These are phyloP conservation scores for Cercospora janseana DNA, from an alignment of 2,329 filamentous ascomycete genomes.

Conservation along the genomic window DNA sequence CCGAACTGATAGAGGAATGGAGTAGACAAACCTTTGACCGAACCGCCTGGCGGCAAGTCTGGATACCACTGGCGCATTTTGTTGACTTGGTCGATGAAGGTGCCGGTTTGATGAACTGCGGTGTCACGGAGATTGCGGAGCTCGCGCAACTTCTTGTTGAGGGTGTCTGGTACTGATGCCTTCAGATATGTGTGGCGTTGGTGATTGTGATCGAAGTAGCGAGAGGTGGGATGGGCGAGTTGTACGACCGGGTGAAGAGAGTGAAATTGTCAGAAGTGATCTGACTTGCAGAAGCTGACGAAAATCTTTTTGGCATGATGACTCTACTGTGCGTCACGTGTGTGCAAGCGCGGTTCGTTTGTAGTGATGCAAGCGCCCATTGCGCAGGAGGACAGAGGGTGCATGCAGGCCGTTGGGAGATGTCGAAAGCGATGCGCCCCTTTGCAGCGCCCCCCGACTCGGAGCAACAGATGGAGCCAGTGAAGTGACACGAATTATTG, in stretches of 20 bases:
- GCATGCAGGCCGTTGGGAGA: not conserved
- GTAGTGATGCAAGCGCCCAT: not conserved
- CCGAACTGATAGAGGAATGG: not conserved
- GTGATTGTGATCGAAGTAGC: not conserved
- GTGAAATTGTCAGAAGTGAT: constrained; percentile 14
- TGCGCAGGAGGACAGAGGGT: not conserved
- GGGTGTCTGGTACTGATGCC: constrained; percentile 7
- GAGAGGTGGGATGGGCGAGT: constrained; percentile 9
- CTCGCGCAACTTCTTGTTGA: constrained; percentile 19
- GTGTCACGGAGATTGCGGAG: constrained; percentile 16
- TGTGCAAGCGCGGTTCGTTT: not conserved
- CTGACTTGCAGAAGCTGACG: not conserved
- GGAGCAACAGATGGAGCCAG: too few species aligned
- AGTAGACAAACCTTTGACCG: constrained; percentile 14
- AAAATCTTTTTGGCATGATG: not conserved
- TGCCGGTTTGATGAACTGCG: constrained; percentile 15
- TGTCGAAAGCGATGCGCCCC: too few species aligned
- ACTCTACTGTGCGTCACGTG: constrained; percentile 8
- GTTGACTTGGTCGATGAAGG: constrained; percentile 16
- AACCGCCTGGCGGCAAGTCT: constrained; percentile 7
- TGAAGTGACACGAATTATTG: too few species aligned
- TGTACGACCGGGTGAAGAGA: constrained; percentile 13
- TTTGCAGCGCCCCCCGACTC: too few species aligned
- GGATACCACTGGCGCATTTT: constrained; percentile 25
- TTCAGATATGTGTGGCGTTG: not conserved